These are phyloP conservation scores for Ophiosphaerella herpotricha DNA, from an alignment of 2,329 filamentous ascomycete genomes.

Conservation along the genomic window DNA sequence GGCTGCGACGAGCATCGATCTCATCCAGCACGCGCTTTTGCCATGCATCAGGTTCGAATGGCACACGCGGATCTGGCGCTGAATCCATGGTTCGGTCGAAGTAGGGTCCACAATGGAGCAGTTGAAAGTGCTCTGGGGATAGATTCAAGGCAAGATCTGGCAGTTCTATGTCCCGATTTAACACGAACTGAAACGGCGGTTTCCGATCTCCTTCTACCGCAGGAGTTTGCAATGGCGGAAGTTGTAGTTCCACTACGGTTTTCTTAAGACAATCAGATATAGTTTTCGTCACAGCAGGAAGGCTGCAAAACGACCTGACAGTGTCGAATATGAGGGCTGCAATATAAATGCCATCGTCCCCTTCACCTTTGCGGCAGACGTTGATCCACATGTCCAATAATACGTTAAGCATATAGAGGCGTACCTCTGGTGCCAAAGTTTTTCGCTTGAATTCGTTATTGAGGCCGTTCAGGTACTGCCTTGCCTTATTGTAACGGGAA, in stretches of 20 bases:
- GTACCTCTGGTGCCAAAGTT: slow-evolving; percentile 52
- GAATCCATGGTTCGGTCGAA: slow-evolving; percentile 76
- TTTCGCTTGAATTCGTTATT: slow-evolving; percentile 45
- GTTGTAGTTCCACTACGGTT: slow-evolving; percentile 45
- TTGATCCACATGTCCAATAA: slow-evolving; percentile 56
- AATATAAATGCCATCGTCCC: slow-evolving; percentile 36
- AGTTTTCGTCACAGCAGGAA: slow-evolving; percentile 34
- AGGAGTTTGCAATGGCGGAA: slow-evolving; percentile 44
- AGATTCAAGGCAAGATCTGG: slow-evolving; percentile 44
- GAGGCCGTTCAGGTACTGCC: slow-evolving; percentile 54
- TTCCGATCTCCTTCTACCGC: slow-evolving; percentile 42
- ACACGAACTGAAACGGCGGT: slow-evolving; percentile 50
- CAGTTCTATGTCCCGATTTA: slow-evolving; percentile 24
- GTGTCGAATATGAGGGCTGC: slow-evolving; percentile 42
- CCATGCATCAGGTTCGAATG: slow-evolving; percentile 77
- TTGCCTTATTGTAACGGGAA: slow-evolving; percentile 55
- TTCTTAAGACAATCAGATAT: slow-evolving; percentile 38
- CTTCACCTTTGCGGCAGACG: slow-evolving; percentile 34
- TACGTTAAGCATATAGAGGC: slow-evolving; percentile 56
- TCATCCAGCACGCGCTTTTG: slow-evolving; percentile 74
- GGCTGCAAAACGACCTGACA: slow-evolving; percentile 32
- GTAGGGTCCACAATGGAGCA: slow-evolving; percentile 71
- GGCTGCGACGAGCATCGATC: slow-evolving; percentile 70
- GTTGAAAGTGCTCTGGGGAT: slow-evolving; percentile 64
- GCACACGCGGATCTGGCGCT: slow-evolving; percentile 67